These are phyloP conservation scores for Penicillium cinerascens DNA, from an alignment of 495 filamentous ascomycete species.

Conservation along the genomic window DNA sequence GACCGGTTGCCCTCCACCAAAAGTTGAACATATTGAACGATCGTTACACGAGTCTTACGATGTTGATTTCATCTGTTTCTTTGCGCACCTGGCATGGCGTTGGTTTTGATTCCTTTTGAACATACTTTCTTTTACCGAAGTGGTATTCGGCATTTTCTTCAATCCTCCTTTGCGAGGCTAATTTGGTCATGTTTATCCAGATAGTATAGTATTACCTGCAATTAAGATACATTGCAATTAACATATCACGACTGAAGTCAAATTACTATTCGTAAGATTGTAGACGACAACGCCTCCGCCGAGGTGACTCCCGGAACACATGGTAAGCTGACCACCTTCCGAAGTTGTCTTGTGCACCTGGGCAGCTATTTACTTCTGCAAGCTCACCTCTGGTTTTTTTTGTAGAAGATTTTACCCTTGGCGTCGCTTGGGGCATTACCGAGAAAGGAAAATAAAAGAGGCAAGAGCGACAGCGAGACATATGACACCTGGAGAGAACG, in stretches of 20 bases:
- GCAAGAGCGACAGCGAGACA: no score
- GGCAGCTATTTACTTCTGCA: no score
- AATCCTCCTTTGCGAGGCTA: not conserved
- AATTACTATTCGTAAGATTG: not conserved
- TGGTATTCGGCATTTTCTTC: not conserved
- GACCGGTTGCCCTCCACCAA: not conserved
- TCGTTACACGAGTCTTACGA: not conserved
- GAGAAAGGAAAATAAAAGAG: no score
- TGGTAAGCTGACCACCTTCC: no score
- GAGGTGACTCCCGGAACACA: no score
- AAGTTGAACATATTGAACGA: not conserved
- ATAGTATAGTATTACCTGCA: not conserved
- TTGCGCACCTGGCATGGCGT: conserved; percentile 1
- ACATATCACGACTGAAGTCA: not conserved
- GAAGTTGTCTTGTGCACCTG: no score
- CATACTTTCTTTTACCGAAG: not conserved
- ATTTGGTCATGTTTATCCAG: not conserved
- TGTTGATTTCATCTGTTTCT: not conserved
- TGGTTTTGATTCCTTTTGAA: not conserved
- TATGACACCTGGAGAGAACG: no score
- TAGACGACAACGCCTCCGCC: no score
- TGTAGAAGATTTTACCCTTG: not conserved
- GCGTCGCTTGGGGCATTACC: no score
- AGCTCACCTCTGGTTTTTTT: no score
- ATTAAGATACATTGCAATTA: not conserved